These are phyloP conservation scores for Colletotrichum tropicale DNA, from an alignment of 2,329 filamentous ascomycete species.

Conservation along the genomic window DNA sequence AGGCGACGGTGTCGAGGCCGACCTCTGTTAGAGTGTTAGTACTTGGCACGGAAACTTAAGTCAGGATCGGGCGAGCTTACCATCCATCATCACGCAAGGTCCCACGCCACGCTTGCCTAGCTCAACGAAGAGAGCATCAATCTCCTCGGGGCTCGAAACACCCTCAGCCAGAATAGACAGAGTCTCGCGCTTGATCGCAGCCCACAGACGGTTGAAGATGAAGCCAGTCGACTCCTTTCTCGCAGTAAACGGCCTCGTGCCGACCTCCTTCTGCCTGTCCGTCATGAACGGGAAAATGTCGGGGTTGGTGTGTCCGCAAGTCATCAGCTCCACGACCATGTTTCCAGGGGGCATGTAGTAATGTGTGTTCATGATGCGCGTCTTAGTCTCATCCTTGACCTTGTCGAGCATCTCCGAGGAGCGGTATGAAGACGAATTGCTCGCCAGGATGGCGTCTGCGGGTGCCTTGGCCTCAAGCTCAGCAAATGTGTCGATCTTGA, in stretches of 20 bases:
- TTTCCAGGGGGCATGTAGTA: conserved; percentile 54
- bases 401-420: conserved; percentile 51
- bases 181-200: conserved; percentile 58
- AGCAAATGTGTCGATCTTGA: conserved; percentile 53
- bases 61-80: too few species aligned
- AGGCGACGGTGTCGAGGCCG: conserved; percentile 56
- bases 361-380: conserved; percentile 53
- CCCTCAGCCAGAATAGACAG: conserved; percentile 54
- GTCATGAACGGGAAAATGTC: conserved; percentile 50
- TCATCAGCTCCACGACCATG: conserved; percentile 59
- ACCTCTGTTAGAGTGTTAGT: conserved; percentile 37
- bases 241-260: conserved; percentile 44
- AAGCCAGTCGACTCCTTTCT: conserved; percentile 55
- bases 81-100: conserved; percentile 29
- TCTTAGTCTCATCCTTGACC: conserved; percentile 38
- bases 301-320: conserved; percentile 45
- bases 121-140: conserved; percentile 51
- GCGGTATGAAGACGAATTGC: conserved; percentile 58
- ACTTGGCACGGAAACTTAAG: too few species aligned
- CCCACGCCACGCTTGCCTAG: background rate
- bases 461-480: conserved; percentile 47
- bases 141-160: conserved; percentile 50
- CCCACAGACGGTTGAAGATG: conserved; percentile 62
- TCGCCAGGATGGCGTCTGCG: conserved; percentile 51
- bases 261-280: conserved; percentile 41